Base-by-base conservation (phyloP, 441 rosid species). In the Dalechampia spathulata region DNA sequence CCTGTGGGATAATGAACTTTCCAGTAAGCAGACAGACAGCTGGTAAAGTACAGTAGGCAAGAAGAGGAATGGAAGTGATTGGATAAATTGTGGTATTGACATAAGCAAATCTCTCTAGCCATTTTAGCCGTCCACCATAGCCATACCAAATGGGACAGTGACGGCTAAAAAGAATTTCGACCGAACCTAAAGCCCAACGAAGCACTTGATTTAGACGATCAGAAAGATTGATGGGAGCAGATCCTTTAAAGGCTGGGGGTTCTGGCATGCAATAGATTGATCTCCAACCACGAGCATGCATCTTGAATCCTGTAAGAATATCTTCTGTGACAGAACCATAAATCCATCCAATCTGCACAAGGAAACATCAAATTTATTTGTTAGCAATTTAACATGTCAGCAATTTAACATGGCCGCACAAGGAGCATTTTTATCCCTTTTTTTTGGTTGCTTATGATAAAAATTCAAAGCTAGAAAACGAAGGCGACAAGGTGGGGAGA, bases 111-210 rank as follows among this genome's bases (percentile, higher is more conserved):
- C 99, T 82, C 81, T 90, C 98, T 0, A 94, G 98, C 84, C 85
- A 93, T 69, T 93, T 93, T 47, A 93, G 75, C 75, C 96, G 78
- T 32, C 99, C 99, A 34, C 67, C 57, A 55, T 90, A 90, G 22
- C 99, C 99, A 56, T 94, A 94, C 99, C 99, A 93, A 64, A 90
- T 77, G 37, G 99, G 99, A 63, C 97, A 93, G 59, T 93, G 99
- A 59, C 97, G 96, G 69, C 99, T 93, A 61, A 90, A 68, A 69
- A 90, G 93, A 78, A 93, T 93, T 75, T 93, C 99, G 14, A 93
- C 90, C 17, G 97, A 93, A 71, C 99, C 99, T 65, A 93, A 72
- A 65, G 99, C 99, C 99, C 99, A 93, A 49, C 99, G 85, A 75
- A 93, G 96, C 82, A 93, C 99, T 80, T 93, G 99, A 73, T 93